Conservation (phyloP, 176 grass and related monocot genomes). For the Saccharum officinarum region DNA sequence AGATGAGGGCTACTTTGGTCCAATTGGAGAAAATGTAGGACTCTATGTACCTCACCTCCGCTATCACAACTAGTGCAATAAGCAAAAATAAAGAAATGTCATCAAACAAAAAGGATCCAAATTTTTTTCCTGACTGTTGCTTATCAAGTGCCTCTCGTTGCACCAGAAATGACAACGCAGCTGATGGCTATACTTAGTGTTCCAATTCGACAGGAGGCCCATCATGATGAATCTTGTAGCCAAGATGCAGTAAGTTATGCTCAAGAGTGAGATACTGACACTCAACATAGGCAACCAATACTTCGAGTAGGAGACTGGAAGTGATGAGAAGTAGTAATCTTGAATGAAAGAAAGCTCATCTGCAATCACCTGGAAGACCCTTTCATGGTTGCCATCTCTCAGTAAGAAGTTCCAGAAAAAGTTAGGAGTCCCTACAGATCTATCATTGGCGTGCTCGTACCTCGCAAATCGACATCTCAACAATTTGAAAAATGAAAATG, state of each 20-base stretch:
- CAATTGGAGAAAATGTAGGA: neutral
- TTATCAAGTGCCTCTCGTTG: neutral
- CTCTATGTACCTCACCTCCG: neutral
- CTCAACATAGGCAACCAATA: neutral
- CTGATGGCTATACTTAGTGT: neutral
- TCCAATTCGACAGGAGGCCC: neutral
- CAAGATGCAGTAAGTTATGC: neutral
- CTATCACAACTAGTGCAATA: neutral
- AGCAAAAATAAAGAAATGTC: neutral
- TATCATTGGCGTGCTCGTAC: neutral
- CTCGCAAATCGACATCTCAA: neutral
- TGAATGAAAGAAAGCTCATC: constrained; percentile 16
- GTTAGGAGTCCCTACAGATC: neutral
- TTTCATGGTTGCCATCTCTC: neutral
- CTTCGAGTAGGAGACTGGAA: neutral
- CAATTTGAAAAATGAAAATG: neutral
- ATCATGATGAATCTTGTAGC: neutral
- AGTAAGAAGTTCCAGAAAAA: neutral
- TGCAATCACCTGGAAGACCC: neutral
- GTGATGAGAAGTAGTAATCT: constrained; percentile 11
- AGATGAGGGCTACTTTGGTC: neutral
- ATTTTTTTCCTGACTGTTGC: neutral
- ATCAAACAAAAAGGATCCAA: neutral
- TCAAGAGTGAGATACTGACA: neutral
- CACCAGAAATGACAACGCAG: neutral